Base-by-base conservation (phyloP, 176 grass and related monocot genomes). In the Lolium rigidum region DNA sequence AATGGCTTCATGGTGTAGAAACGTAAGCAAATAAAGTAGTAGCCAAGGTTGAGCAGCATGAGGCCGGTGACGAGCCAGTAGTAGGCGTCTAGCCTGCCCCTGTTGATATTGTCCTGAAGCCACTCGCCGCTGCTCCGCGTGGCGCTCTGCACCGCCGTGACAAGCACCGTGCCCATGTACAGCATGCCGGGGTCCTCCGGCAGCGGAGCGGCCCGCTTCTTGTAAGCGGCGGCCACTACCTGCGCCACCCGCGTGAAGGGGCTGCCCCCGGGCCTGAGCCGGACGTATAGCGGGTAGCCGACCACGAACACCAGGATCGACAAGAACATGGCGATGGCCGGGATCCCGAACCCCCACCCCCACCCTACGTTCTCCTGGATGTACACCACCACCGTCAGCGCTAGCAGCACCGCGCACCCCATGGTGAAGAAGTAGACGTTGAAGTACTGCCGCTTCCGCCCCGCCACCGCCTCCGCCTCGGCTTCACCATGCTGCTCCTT, bases 361-460 rank as follows among this genome's bases (percentile, higher is more conserved):
- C 93, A 95, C 0, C 93, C 87, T 1, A 95, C 87, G 63, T 95
- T 88, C 28, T 95, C 93, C 83, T 95, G 93, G 61, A 92, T 85
- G 82, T 95, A 95, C 63, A 94, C 87, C 62, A 94, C 86, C 67
- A 88, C 85, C 9, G 93, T 90, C 26, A 91, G 22, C 12, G 95
- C 92, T 77, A 91, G 71, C 70, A 97, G 55, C 80, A 78, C 78
- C 0, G 92, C 88, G 7, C 89, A 2, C 68, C 64, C 92, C 86
- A 91, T 89, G 0, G 59, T 79, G 86, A 97, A 92, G 90, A 92
- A 97, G 86, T 92, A 97, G 74, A 97, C 77, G 87, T 94, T 97
- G 84, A 97, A 97, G 86, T 87, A 94, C 18, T 21, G 78, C 75
- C 88, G 80, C 84, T 89, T 91, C 82, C 46, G 46, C 46, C 46